phyloP scores from a whole-genome alignment of 495 filamentous ascomycete species.

The Talaromyces ruber region DNA sequence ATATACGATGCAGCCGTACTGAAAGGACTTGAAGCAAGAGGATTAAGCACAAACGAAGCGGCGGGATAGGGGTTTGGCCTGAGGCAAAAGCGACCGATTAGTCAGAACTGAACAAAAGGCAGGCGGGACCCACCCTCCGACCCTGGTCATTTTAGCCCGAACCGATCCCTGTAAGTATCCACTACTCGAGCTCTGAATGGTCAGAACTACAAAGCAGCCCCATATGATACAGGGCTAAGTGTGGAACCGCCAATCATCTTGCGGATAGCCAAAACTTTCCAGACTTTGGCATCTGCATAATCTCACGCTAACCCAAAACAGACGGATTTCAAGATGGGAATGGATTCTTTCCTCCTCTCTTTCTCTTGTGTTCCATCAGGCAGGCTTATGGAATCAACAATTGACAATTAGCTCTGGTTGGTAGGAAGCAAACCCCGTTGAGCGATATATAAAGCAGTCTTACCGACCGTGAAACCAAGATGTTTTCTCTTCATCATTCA shows the following conservation, averaged over 20 bases:
- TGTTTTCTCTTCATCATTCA: neutral
- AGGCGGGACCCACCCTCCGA: neutral
- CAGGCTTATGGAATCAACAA: neutral
- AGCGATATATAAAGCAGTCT: neutral
- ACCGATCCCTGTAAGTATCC: neutral
- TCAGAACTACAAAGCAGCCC: neutral
- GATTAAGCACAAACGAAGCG: neutral
- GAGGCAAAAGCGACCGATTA: neutral
- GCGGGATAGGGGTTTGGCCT: neutral
- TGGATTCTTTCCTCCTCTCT: neutral
- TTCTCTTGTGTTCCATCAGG: neutral
- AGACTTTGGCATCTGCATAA: neutral
- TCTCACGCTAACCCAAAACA: neutral
- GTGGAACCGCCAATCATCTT: neutral
- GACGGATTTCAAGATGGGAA: neutral
- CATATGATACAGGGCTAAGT: neutral
- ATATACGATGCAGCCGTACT: neutral
- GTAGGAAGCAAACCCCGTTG: neutral
- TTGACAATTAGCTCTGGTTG: neutral
- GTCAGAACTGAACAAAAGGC: neutral
- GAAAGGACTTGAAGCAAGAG: neutral
- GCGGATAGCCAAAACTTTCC: neutral
- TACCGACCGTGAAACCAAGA: neutral
- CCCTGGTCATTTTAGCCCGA: neutral
- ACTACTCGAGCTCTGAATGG: neutral